Percentiles rank a stretch among this genome's conserved stretches.
These are phyloP conservation scores for Bullera alba DNA, from an alignment of 768 basidiomycete species.

Conservation along the genomic window DNA sequence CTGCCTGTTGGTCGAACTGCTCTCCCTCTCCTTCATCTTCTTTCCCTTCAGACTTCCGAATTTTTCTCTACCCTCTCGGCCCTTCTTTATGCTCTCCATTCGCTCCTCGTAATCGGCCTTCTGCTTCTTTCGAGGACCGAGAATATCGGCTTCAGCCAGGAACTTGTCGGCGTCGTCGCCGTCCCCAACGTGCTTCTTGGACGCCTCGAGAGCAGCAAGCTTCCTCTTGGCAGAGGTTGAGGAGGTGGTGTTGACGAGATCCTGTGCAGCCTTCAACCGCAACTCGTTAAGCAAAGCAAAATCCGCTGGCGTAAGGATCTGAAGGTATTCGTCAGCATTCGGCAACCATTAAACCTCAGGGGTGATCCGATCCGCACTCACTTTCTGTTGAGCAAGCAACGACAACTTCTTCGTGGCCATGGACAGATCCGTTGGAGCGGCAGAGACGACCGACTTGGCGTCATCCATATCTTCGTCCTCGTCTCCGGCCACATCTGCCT, in stretches of 20 bases:
- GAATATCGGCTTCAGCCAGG: slow-evolving; percentile 82
- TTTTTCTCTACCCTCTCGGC: slow-evolving; percentile 89
- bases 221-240: slow-evolving; percentile 76
- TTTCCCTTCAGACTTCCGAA: slow-evolving; percentile 87
- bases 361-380: slow-evolving; percentile 8
- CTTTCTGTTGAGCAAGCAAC: slow-evolving; percentile 44
- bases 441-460: slow-evolving; percentile 39
- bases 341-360: not conserved
- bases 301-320: slow-evolving; percentile 97
- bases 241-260: slow-evolving; percentile 62
- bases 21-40: slow-evolving; percentile 71
- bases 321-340: slow-evolving; percentile 4
- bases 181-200: slow-evolving; percentile 52
- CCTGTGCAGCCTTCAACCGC: slow-evolving; percentile 66
- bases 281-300: slow-evolving; percentile 87
- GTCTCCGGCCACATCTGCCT: slow-evolving; percentile 32
- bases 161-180: slow-evolving; percentile 56
- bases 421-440: slow-evolving; percentile 36
- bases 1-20: slow-evolving; percentile 84
- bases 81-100: slow-evolving; percentile 82
- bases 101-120: slow-evolving; percentile 93
- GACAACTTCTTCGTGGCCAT: slow-evolving; percentile 40
- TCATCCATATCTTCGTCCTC: slow-evolving; percentile 38
- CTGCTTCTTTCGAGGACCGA: slow-evolving; percentile 85
- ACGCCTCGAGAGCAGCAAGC: slow-evolving; percentile 68